Conservation (phyloP, 1,139 yeast genomes). For the Scheffersomyces stambukii region DNA sequence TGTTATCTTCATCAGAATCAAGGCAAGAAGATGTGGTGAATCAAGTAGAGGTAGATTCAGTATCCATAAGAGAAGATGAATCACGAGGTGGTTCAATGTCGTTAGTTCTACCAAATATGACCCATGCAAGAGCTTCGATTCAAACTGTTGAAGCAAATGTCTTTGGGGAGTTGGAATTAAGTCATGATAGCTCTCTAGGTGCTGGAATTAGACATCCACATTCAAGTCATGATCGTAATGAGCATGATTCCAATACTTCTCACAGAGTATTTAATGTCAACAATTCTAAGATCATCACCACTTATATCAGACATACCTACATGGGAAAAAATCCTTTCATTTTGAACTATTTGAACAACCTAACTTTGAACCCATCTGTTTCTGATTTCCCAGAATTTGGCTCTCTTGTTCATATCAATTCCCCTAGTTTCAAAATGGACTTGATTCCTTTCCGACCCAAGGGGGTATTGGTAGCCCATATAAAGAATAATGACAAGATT, state of each 20-base stretch:
- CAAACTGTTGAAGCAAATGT: constrained; percentile 58
- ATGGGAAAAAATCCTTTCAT: constrained; percentile 66
- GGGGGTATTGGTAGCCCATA: constrained; percentile 57
- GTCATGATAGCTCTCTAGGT: constrained; percentile 10
- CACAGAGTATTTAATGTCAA: constrained; percentile 34
- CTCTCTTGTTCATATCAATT: constrained; percentile 4
- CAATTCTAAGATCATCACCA: constrained; percentile 33
- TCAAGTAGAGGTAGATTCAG: constrained; percentile 16
- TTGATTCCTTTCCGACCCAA: constrained; percentile 18
- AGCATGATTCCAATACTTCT: constrained; percentile 8
- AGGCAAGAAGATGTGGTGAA: constrained; percentile 1
- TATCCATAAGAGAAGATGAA: constrained; percentile 15
- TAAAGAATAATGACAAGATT: constrained; percentile 17
- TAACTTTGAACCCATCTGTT: constrained; percentile 53
- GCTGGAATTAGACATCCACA: constrained; percentile 9
- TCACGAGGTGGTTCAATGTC: constrained; percentile 17
- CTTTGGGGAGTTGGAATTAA: constrained; percentile 53
- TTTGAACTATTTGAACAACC: constrained; percentile 48
- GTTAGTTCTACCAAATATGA: constrained; percentile 29
- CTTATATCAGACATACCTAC: constrained; percentile 51
- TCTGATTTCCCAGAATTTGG: constrained; percentile 74
- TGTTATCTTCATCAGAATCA: constrained; percentile 12
- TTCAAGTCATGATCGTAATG: constrained; percentile 2
- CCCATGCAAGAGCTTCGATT: constrained; percentile 44
- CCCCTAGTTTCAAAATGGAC: constrained; percentile 1